Percentiles rank a stretch among this genome's conserved stretches.
These are phyloP conservation scores for Orbilia oligospora DNA, from an alignment of 2,329 filamentous ascomycete species.

Conservation along the genomic window DNA sequence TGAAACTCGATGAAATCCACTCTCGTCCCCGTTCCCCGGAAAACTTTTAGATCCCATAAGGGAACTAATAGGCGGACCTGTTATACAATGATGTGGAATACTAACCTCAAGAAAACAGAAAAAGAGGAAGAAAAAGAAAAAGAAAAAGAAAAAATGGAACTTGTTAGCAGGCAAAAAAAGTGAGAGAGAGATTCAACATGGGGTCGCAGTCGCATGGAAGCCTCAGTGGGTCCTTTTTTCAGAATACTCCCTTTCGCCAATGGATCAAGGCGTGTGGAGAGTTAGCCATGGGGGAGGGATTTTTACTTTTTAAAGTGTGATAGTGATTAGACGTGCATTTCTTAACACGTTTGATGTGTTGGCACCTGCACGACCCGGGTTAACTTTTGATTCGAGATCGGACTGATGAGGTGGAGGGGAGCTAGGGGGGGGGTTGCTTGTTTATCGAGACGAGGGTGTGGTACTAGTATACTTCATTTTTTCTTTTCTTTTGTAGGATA, in stretches of 20 bases:
- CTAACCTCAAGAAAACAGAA: no score
- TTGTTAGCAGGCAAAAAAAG: background rate
- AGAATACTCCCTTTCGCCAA: conserved; percentile 23
- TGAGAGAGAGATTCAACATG: background rate
- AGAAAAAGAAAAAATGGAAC: background rate
- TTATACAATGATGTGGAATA: background rate
- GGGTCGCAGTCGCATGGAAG: conserved; percentile 38
- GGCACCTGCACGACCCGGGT: conserved; percentile 35
- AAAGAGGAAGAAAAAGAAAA: no score
- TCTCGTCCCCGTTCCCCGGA: conserved; percentile 38
- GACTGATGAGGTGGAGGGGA: conserved; percentile 35
- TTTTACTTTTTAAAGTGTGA: conserved; percentile 37
- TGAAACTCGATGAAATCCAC: conserved; percentile 13
- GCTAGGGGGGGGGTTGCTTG: background rate
- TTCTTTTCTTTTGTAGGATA: background rate
- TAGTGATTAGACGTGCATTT: conserved; percentile 27
- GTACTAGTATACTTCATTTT: background rate
- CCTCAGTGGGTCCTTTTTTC: conserved; percentile 33
- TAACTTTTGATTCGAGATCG: conserved; percentile 35
- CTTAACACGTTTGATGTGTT: conserved; percentile 35
- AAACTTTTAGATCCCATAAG: conserved; percentile 26
- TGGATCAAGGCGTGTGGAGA: conserved; percentile 2
- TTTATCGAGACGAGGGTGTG: conserved; percentile 18
- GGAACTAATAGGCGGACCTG: conserved; percentile 21
- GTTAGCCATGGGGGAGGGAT: background rate